Evolutionary conservation across 495 filamentous ascomycete species (phyloP).

Genomic region (Cercophora sp.): DNA sequence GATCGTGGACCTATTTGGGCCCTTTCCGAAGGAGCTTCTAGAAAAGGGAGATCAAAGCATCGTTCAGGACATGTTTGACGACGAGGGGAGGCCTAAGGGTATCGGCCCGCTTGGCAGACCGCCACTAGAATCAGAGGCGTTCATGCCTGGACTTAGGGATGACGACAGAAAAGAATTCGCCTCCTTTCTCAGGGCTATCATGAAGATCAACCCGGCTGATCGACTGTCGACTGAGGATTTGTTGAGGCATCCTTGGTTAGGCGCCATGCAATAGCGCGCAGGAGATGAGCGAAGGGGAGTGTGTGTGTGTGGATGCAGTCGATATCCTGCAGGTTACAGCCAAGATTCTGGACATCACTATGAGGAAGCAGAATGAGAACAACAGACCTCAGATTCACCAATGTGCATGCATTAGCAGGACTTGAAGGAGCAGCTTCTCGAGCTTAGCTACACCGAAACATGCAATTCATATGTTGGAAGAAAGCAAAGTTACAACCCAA

Average conservation of each 20-base stretch:
- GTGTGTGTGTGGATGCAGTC: background rate
- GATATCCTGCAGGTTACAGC: background rate
- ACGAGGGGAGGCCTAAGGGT: slow-evolving; percentile 1
- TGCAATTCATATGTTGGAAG: no score
- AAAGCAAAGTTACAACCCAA: no score
- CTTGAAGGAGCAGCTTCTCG: no score
- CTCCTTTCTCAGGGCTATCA: slow-evolving; percentile 11
- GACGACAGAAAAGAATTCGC: slow-evolving; percentile 7
- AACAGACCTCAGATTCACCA: no score
- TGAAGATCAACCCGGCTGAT: slow-evolving; percentile 17
- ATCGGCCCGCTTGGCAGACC: background rate
- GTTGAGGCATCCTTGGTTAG: slow-evolving; percentile 17
- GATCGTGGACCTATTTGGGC: slow-evolving; percentile 24
- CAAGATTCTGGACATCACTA: background rate
- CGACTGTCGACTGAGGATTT: slow-evolving; percentile 8
- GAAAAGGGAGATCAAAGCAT: slow-evolving; percentile 19
- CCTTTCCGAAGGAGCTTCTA: slow-evolving; percentile 22
- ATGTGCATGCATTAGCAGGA: no score
- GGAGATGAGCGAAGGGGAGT: background rate
- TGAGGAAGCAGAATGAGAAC: background rate
- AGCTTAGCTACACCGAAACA: no score
- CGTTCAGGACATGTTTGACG: slow-evolving; percentile 16
- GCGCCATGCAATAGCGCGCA: background rate
- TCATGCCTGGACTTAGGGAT: slow-evolving; percentile 1
- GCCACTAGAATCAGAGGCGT: slow-evolving; percentile 1